Percentiles rank a stretch among this genome's conserved stretches.
Conservation (phyloP, 2,329 filamentous ascomycete species). For the Chaetomiaceae sp. region DNA sequence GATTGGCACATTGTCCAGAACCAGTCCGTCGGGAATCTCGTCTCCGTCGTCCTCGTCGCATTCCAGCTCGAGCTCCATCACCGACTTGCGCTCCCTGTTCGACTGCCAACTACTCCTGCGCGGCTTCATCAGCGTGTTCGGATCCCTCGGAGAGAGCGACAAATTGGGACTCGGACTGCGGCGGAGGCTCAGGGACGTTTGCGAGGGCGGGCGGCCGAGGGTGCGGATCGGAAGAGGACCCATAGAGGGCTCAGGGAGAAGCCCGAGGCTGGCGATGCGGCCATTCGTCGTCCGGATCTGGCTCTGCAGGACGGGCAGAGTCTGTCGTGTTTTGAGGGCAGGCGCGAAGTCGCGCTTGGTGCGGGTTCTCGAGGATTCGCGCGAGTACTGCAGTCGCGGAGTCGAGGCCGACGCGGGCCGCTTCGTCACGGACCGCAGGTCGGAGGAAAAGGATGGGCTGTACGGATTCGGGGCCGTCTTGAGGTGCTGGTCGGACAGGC, state of each 20-base stretch:
- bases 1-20: conserved; percentile 78
- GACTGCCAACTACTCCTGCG: conserved; percentile 70
- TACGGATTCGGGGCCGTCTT: conserved; percentile 45
- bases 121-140: conserved; percentile 37
- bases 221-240: conserved; percentile 32
- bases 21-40: conserved; percentile 71
- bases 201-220: conserved; percentile 37
- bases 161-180: conserved; percentile 51
- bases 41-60: conserved; percentile 73
- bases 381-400: conserved; percentile 30
- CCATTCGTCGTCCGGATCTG: conserved; percentile 46
- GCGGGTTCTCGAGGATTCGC: conserved; percentile 31
- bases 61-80: conserved; percentile 68
- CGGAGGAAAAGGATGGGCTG: conserved; percentile 43
- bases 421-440: conserved; percentile 36
- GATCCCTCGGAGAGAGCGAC: conserved; percentile 43
- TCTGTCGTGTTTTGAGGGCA: conserved; percentile 36
- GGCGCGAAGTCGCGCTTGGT: conserved; percentile 33
- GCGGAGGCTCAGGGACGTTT: conserved; percentile 40
- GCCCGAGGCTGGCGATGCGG: conserved; percentile 44
- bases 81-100: conserved; percentile 59
- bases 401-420: conserved; percentile 22
- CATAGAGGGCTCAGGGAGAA: conserved; percentile 30
- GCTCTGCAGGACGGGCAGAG: conserved; percentile 43
- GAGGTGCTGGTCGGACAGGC: conserved; percentile 33